phyloP scores from a whole-genome alignment of 2,329 filamentous ascomycete species.

The Sarocladium brachiariae region DNA sequence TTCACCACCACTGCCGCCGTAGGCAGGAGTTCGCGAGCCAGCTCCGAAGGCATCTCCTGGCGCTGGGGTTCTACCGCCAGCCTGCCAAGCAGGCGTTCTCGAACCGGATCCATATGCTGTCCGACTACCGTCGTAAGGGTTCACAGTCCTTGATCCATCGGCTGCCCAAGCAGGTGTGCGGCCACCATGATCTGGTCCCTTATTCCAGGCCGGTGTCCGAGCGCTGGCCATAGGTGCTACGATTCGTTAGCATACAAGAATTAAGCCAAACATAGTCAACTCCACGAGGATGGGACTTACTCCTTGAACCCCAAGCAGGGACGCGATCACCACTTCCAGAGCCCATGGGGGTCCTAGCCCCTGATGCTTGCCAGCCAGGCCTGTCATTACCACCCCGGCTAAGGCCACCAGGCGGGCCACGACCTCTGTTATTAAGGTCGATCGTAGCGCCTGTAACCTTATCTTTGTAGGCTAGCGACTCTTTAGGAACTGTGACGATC shows the following conservation, averaged over 20 bases:
- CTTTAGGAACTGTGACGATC: constrained; percentile 76
- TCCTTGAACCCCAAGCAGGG: constrained; percentile 68
- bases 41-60: constrained; percentile 53
- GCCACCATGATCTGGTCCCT: constrained; percentile 43
- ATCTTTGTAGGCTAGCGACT: constrained; percentile 80
- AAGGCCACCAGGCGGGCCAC: constrained; percentile 32
- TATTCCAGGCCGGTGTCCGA: constrained; percentile 58
- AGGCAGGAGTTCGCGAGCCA: constrained; percentile 64
- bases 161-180: constrained; percentile 65
- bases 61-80: constrained; percentile 66
- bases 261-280: too few species aligned
- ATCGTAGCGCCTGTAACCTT: constrained; percentile 72
- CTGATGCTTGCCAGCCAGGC: constrained; percentile 53
- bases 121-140: constrained; percentile 65
- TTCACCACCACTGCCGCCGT: constrained; percentile 44
- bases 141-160: constrained; percentile 58
- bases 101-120: constrained; percentile 71
- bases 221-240: constrained; percentile 50
- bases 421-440: constrained; percentile 53
- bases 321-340: constrained; percentile 57
- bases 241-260: constrained; percentile 18
- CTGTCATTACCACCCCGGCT: constrained; percentile 39
- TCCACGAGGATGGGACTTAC: constrained; percentile 40
- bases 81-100: constrained; percentile 72
- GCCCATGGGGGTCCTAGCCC: constrained; percentile 62